Evolutionary conservation across 768 basidiomycete genomes (phyloP).

Genomic region (Boletus rex-veris): DNA sequence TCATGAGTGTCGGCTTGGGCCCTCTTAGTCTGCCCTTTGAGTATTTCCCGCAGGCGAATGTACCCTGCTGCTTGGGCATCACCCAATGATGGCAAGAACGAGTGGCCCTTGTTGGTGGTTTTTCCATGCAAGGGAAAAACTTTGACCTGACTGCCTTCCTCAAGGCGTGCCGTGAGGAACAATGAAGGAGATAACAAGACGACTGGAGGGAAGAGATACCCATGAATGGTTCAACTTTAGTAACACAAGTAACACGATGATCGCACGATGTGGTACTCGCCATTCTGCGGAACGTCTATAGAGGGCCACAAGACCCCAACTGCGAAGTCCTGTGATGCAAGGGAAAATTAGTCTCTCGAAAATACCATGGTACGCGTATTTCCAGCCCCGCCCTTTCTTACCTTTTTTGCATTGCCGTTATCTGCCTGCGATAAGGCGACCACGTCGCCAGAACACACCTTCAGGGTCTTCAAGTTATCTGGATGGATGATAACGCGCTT

Average conservation of each 20-base stretch:
- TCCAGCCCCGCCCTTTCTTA: conserved; percentile 24
- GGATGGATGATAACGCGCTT: conserved; percentile 63
- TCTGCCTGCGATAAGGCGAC: conserved; percentile 49
- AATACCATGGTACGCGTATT: conserved; percentile 4
- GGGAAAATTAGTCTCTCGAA: conserved; percentile 17
- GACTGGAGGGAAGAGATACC: conserved; percentile 35
- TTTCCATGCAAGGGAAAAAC: conserved; percentile 47
- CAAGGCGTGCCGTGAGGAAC: conserved; percentile 57
- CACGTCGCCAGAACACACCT: conserved; percentile 66
- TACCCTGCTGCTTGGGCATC: conserved; percentile 48
- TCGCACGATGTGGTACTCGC: conserved; percentile 39
- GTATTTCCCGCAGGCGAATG: conserved; percentile 52
- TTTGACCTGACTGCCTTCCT: conserved; percentile 45
- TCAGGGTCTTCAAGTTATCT: conserved; percentile 57
- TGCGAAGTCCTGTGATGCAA: conserved; percentile 49
- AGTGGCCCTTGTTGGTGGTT: conserved; percentile 33
- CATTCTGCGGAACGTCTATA: conserved; percentile 51
- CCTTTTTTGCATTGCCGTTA: conserved; percentile 32
- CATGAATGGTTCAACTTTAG: conserved; percentile 17
- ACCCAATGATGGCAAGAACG: conserved; percentile 49
- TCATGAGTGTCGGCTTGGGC: conserved; percentile 16
- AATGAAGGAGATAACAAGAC: conserved; percentile 54
- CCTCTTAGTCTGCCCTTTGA: conserved; percentile 13
- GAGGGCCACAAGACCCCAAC: conserved; percentile 80
- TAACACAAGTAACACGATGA: neutral